These are phyloP conservation scores for Cucurbita argyrosperma DNA, from an alignment of 306 rosid species.

Conservation along the genomic window DNA sequence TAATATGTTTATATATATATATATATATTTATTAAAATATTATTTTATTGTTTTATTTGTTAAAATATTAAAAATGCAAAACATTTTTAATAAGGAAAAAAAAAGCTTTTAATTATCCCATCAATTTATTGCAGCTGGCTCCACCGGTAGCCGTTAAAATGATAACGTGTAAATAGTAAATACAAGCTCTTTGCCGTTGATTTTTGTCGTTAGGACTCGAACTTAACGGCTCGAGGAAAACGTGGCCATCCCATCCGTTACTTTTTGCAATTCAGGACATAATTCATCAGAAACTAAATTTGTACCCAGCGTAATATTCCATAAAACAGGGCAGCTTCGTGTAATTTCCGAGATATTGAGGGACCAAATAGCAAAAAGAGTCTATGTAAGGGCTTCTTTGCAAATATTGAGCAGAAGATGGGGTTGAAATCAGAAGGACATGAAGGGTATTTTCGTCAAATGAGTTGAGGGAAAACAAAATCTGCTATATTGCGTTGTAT, in stretches of 20 bases:
- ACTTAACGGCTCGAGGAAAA: background rate
- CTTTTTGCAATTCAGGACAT: constrained; percentile 2
- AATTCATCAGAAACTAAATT: background rate
- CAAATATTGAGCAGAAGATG: background rate
- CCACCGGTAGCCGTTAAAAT: background rate
- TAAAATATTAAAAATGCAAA: too few relatives aligned
- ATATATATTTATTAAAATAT: too few relatives aligned
- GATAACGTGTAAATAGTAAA: background rate
- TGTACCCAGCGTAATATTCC: background rate
- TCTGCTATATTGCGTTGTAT: background rate
- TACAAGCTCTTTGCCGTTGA: background rate
- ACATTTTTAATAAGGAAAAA: too few relatives aligned
- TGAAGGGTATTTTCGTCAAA: constrained; percentile 15
- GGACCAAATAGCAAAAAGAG: background rate
- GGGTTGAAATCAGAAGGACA: background rate
- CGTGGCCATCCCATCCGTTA: background rate
- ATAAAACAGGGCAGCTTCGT: background rate
- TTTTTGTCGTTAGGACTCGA: background rate
- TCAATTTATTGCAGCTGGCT: background rate
- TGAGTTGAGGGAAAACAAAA: background rate
- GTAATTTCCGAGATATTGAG: background rate
- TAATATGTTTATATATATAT: too few relatives aligned
- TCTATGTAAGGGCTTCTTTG: background rate
- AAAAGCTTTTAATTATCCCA: too few relatives aligned
- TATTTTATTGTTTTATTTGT: too few relatives aligned